phyloP scores from a whole-genome alignment of 305 asterid species.

The Lippia alba region DNA sequence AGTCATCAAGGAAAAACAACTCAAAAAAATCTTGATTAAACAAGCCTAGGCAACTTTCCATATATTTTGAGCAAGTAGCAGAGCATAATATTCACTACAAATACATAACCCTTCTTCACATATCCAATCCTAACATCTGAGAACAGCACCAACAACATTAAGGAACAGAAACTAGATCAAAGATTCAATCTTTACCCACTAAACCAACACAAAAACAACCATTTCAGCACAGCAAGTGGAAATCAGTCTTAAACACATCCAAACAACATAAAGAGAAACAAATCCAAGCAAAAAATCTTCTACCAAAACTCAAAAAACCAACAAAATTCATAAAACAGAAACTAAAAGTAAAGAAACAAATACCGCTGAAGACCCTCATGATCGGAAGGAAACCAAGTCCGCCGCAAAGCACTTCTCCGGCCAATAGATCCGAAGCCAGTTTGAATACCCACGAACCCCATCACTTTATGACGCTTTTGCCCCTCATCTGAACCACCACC shows the following conservation, averaged over 20 bases:
- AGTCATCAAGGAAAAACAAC: too few species aligned
- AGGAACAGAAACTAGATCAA: not conserved
- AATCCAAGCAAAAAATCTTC: constrained; percentile 1
- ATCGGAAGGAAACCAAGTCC: constrained; percentile 74
- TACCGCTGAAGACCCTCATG: constrained; percentile 61
- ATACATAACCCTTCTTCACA: not conserved
- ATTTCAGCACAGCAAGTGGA: not conserved
- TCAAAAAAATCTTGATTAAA: not conserved
- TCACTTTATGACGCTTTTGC: constrained; percentile 56
- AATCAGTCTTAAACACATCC: not conserved
- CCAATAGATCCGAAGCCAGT: constrained; percentile 68
- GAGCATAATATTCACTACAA: not conserved
- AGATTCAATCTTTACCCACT: not conserved
- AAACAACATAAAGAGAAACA: not conserved
- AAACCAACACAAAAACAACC: not conserved
- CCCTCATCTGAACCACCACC: constrained; percentile 34
- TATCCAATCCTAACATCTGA: constrained; percentile 2
- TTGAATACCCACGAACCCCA: constrained; percentile 73
- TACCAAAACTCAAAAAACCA: constrained; percentile 5
- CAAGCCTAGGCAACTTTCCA: not conserved
- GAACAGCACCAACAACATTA: not conserved
- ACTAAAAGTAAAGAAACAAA: too few species aligned
- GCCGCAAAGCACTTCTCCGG: constrained; percentile 55
- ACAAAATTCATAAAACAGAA: not conserved
- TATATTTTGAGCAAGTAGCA: not conserved